Evolutionary conservation across 2,329 filamentous ascomycete genomes (phyloP), one percentile per base, ranked within the genome.

Genomic region (Hypoxylon sp.): DNA sequence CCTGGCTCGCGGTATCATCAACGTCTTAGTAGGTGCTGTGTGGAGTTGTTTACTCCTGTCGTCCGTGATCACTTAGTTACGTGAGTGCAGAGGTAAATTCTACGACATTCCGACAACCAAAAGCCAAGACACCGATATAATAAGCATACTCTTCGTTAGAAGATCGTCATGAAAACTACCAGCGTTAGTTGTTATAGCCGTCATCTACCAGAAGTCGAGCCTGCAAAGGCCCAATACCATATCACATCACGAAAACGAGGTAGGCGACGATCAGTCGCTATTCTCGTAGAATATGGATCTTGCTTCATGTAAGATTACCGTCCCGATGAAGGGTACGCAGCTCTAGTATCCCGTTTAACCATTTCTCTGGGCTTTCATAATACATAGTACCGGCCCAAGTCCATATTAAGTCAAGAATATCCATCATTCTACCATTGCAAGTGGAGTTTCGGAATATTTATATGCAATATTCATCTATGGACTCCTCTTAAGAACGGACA

Each of bases 281-380:
- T 50, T 31, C 54, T 59, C 63, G 63, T 69, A 69, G 66, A 65
- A 65, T 69, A 67, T 65, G 68, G 53, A 69, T 69, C 66, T 65
- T 64, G 66, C 63, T 62, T 71, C 50, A 69, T 67, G 69, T 71
- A 47, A 69, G 63, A 69, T 71, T 61, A 53, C 66, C 56, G 54
- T 63, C 56, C 66, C 66, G 68, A 67, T 65, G 37, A 33, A 68
- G 57, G 66, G 63, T 68, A 65, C 63, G 60, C 59, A 65, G 52
- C 59, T 60, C 54, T 69, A 67, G 66, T 56, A 61, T 53, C 50
- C 53, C 31, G 44, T 53, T 48, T 42, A 44, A 17, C 48, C 22
- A 37, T 17, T 44, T 44, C 37, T 39, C 63, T 33, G 46, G 61
- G 19, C 31, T 44, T 48, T 22, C 19, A 22, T 22, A 22, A 22